A percentile compares a stretch with the other conserved stretches of the same genome.
Evolutionary conservation across 2,329 filamentous ascomycete genomes (phyloP).

Genomic region (Colletotrichum theobromicola): DNA sequence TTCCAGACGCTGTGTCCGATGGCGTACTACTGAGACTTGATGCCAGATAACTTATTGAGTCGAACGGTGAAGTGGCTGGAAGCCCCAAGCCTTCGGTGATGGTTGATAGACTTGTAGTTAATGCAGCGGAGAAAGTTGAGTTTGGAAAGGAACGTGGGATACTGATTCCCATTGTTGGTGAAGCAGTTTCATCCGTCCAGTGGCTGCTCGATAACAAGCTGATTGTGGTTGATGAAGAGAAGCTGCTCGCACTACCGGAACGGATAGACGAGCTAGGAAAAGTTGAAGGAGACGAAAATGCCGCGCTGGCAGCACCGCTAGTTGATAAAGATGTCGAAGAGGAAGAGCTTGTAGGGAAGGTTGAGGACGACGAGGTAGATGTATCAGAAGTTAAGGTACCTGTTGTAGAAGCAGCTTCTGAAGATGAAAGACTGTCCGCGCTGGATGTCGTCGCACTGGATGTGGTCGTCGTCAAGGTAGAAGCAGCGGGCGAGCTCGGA

Average conservation of each 20-base stretch:
- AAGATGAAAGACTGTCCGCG: not conserved
- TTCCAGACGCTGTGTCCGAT: not conserved
- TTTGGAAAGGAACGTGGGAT: not conserved
- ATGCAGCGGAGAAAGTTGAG: not conserved
- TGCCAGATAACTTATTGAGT: not conserved
- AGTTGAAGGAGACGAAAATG: not conserved
- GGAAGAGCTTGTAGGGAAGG: not conserved
- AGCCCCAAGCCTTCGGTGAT: not conserved
- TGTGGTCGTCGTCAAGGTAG: not conserved
- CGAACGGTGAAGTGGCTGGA: not conserved
- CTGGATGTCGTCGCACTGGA: not conserved
- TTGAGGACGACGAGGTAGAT: too few species aligned
- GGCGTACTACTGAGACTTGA: not conserved
- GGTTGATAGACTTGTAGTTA: not conserved
- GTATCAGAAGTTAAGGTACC: not conserved
- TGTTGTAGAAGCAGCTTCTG: not conserved
- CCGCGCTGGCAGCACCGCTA: not conserved
- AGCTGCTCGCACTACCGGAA: not conserved
- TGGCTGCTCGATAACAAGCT: not conserved
- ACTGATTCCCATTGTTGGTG: not conserved
- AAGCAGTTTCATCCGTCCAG: not conserved
- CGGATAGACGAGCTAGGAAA: not conserved
- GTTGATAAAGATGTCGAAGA: not conserved
- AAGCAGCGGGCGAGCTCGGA: not conserved
- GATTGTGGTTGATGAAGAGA: not conserved